Base-by-base conservation (phyloP, 2,329 filamentous ascomycete species). In the Seiridium cupressi region DNA sequence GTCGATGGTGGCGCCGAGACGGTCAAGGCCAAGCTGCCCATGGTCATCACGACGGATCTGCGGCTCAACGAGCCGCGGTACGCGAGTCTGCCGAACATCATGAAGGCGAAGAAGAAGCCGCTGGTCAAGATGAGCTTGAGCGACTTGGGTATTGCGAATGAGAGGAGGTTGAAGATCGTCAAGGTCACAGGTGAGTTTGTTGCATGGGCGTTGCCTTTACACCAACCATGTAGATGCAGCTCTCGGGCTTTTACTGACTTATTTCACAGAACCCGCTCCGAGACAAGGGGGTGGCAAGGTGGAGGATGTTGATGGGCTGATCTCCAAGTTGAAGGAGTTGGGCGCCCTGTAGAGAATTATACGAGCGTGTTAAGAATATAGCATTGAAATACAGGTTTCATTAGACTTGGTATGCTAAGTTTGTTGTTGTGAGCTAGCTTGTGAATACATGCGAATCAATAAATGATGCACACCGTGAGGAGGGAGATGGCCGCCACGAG, bases 81-180 rank as follows among this genome's bases (percentile, higher is more conserved):
- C 76, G 95, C 94, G 31, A 97, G 88, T 77, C 76, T 99, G 85
- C 94, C 93, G 55, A 98, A 98, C 74, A 98, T 99, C 66, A 99
- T 99, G 95, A 99, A 98, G 89, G 95, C 95, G 57, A 99, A 99
- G 90, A 99, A 98, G 91, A 99, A 99, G 90, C 91, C 91, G 72
- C 73, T 99, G 69, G 92, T 95, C 71, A 98, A 97, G 89, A 90
- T 92, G 84, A 92, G 85, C 66, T 75, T 97, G 74, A 84, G 81
- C 60, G 95, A 99, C 73, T 90, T 91, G 75, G 92, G 91, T 2
- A 78, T 97, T 48, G 88, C 93, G 69, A 85, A 85, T 57, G 83
- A 84, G 74, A 88, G 84, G 77, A 84, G 93, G 69, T 77, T 99
- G 74, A 97, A 95, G 87, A 91, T 92, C 58, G 71, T 98, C 68